Base-by-base conservation (phyloP, 2,329 filamentous ascomycete genomes). In the Acarospora socialis region DNA sequence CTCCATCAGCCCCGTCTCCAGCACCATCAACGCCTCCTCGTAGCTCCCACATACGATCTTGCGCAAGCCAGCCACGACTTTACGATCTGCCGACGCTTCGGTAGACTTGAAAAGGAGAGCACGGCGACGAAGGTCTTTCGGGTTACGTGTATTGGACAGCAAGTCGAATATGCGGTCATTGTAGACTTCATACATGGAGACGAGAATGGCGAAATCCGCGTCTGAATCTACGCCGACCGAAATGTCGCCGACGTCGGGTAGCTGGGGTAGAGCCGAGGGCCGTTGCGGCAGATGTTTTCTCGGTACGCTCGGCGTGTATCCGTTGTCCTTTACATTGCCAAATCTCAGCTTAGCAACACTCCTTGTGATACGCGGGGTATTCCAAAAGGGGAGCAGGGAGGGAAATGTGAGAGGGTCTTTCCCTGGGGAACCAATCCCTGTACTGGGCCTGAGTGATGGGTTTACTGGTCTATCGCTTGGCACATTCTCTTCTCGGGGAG, bases 161-260 rank as follows among this genome's bases (percentile, higher is more conserved):
- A 98, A 72, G 48, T 98, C 90, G 52, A 92, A 95, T 43, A 98
- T 95, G 21, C 86, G 77, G 57, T 98, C 87, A 50, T 98, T 98
- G 61, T 98, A 94, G 1, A 98, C 87, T 54, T 98, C 90, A 55
- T 95, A 95, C 86, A 98, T 98, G 33, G 84, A 93, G 14, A 98
- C 68, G 7, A 98, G 63, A 33, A 98, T 74, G 4, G 80, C 78
- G 46, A 94, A 94, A 44, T 93, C 82, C 33, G 77, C 72, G 13
- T 69, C 68, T 1, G 66, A 63, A 39, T 86, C 79, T 28, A 73
- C 63, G 0, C 72, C 65, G 0, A 92, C 65, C 4, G 67, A 60
- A 25, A 92, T 62, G 31, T 75, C 65, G 53, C 74, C 73, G 32
- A 93, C 72, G 41, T 84, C 75, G 6, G 87, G 87, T 4, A 66